Evolutionary conservation across 2,329 filamentous ascomycete genomes (phyloP), one percentile per base, ranked within the genome.

Genomic region (Colletotrichum horii): DNA sequence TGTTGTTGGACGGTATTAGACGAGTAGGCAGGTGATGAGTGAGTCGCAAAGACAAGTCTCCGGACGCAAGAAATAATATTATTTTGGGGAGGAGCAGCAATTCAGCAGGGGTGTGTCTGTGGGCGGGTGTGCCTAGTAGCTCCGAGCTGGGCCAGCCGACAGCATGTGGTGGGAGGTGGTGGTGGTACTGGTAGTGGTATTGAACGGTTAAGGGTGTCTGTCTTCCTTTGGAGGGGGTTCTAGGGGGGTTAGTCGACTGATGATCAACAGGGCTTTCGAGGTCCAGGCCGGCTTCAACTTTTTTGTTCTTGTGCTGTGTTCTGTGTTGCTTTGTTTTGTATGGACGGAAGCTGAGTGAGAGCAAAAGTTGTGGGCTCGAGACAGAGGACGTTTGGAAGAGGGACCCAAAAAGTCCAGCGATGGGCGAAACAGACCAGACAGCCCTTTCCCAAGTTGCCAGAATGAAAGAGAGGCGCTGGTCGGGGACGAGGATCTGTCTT

Each of bases 21-120:
- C 52, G 66, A 64, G 66, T 48, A 67, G 70, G 36, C 64, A 69
- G 70, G 70, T 75, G 58, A 68, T 73, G 70, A 68, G 48, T 73
- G 75, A 72, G 72, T 77, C 77, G 77, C 75, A 62, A 78, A 71
- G 71, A 52, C 67, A 68, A 73, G 70, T 68, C 77, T 76, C 71
- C 56, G 70, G 70, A 75, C 43, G 43, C 69, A 66, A 76, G 77
- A 77, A 78, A 78, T 77, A 77, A 77, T 78, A 78, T 78, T 78
- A 78, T 78, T 78, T 78, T 77, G 77, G 77, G 77, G 77, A 78
- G 75, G 71, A 78, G 68, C 69, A 71, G 75, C 77, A 78, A 78
- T 78, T 77, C 66, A 48, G 70, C 66, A 74, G 69, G 75, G 77
- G 77, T 72, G 77, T 76, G 77, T 78, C 71, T 75, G 74, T 76